Conservation (phyloP, 2,329 filamentous ascomycete species). For the Penicillium sp. region DNA sequence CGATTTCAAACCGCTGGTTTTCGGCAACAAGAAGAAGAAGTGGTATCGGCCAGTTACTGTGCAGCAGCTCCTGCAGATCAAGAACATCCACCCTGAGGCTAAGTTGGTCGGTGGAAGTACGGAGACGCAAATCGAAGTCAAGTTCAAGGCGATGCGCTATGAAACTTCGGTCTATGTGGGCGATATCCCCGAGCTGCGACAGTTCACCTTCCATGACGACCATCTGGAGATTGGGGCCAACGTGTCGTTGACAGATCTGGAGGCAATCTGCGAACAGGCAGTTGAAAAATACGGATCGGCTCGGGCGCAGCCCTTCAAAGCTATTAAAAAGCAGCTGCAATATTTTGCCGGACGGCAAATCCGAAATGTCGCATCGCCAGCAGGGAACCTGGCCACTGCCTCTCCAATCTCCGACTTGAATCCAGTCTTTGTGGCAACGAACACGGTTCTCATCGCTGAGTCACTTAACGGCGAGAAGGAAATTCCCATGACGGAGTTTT, state of each 20-base stretch:
- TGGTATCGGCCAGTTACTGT: slow-evolving; percentile 90
- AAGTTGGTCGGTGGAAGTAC: slow-evolving; percentile 96
- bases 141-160: slow-evolving; percentile 93
- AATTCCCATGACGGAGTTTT: slow-evolving; percentile 89
- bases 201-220: slow-evolving; percentile 73
- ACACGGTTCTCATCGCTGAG: slow-evolving; percentile 75
- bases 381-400: slow-evolving; percentile 88
- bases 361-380: slow-evolving; percentile 93
- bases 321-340: slow-evolving; percentile 86
- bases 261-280: slow-evolving; percentile 75
- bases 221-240: slow-evolving; percentile 91
- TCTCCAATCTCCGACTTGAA: slow-evolving; percentile 96
- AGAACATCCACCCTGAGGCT: slow-evolving; percentile 73
- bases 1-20: slow-evolving; percentile 72
- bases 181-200: slow-evolving; percentile 82
- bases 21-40: slow-evolving; percentile 89
- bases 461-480: slow-evolving; percentile 68
- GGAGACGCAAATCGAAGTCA: slow-evolving; percentile 96
- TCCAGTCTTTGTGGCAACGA: slow-evolving; percentile 83
- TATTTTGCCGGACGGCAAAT: slow-evolving; percentile 96
- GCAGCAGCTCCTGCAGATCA: slow-evolving; percentile 85
- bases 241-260: slow-evolving; percentile 84
- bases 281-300: slow-evolving; percentile 68
- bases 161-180: slow-evolving; percentile 86
- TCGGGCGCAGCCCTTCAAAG: slow-evolving; percentile 75